Evolutionary conservation across 1,284 basidiomycete genomes (phyloP).

Genomic region (Peniophora sp.): DNA sequence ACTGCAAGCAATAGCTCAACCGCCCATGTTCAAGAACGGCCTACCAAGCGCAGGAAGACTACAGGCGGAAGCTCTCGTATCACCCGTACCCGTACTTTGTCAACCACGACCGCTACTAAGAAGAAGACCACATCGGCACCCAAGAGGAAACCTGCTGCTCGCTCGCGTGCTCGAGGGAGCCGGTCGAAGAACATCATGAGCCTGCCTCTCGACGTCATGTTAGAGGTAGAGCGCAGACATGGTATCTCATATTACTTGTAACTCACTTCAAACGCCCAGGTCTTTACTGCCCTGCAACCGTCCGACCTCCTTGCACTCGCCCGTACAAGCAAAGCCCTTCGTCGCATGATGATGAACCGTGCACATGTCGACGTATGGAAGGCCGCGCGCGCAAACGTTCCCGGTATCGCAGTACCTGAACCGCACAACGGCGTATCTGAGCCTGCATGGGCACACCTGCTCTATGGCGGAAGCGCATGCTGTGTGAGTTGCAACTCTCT

Average conservation of each 20-base stretch:
- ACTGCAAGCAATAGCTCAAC: too few species aligned
- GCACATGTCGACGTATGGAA: conserved; percentile 21
- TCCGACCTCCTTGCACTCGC: conserved; percentile 24
- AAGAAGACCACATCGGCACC: too few species aligned
- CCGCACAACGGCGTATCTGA: conserved; percentile 23
- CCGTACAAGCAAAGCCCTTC: conserved; percentile 21
- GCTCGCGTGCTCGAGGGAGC: conserved; percentile 4
- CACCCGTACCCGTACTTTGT: too few species aligned
- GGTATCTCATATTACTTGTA: too few species aligned
- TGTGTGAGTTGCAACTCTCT: conserved; percentile 14
- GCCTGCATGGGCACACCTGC: conserved; percentile 22
- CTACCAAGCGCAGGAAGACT: too few species aligned
- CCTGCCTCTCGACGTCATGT: conserved; percentile 11
- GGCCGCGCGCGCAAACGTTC: conserved; percentile 10
- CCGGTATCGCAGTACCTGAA: conserved; percentile 17
- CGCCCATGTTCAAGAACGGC: too few species aligned
- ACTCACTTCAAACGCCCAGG: too few species aligned
- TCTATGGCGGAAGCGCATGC: conserved; percentile 21
- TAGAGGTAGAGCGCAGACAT: conserved; percentile 8
- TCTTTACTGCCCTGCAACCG: conserved; percentile 13
- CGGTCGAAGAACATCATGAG: conserved; percentile 10
- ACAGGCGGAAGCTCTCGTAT: too few species aligned
- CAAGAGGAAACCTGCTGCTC: too few species aligned
- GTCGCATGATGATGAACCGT: conserved; percentile 16
- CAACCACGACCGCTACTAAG: too few species aligned